Evolutionary conservation across 371 early-diverging fungal species (phyloP).

Genomic region (Lichtheimia hyalospora): DNA sequence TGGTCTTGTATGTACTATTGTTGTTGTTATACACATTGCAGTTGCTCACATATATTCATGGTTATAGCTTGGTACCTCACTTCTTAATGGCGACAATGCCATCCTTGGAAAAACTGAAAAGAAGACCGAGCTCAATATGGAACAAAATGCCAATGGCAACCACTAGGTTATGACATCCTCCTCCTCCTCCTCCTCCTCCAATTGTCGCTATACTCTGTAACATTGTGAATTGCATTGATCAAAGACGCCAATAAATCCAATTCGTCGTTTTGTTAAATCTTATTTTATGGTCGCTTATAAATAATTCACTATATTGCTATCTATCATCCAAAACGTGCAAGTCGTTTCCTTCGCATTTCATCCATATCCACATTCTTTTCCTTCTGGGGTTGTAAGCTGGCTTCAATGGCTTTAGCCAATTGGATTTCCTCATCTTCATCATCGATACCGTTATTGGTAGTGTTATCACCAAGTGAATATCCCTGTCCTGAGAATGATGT

Average conservation of each 20-base stretch:
- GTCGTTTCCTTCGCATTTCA: constrained; percentile 33
- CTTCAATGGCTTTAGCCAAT: constrained; percentile 35
- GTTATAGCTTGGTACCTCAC: not conserved
- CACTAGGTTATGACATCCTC: not conserved
- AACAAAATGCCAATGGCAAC: not conserved
- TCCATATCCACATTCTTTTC: constrained; percentile 18
- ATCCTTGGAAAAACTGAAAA: not conserved
- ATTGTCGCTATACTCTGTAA: not conserved
- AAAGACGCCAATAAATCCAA: no score
- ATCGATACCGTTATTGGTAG: not conserved
- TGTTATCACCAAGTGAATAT: constrained; percentile 17
- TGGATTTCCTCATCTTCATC: constrained; percentile 26
- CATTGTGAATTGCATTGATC: not conserved
- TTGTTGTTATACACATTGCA: not conserved
- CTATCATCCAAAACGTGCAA: constrained; percentile 33
- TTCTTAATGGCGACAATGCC: not conserved
- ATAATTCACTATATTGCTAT: not conserved
- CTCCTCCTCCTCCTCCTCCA: not conserved
- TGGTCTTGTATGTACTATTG: constrained; percentile 2
- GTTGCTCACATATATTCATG: not conserved
- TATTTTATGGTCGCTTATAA: not conserved
- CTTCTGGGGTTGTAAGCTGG: constrained; percentile 27
- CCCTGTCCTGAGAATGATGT: constrained; percentile 31
- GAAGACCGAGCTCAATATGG: not conserved
- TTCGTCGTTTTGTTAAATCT: not conserved